These are phyloP conservation scores for Colletotrichum godetiae DNA, from an alignment of 2,329 filamentous ascomycete species.

Conservation along the genomic window DNA sequence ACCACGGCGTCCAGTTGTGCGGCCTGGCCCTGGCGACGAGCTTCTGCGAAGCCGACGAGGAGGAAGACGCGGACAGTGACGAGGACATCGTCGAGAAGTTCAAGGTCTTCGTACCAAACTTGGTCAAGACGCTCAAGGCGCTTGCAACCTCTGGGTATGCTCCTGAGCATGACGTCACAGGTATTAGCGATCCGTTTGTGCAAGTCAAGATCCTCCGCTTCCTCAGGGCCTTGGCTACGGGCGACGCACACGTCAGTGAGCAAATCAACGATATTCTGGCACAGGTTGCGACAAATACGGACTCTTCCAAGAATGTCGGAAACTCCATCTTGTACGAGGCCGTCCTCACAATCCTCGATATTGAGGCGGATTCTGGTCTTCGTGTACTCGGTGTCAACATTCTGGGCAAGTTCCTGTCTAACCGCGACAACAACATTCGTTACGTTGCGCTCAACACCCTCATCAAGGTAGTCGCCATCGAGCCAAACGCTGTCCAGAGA, in stretches of 20 bases:
- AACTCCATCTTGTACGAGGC: constrained; percentile 99
- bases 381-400: constrained; percentile 98
- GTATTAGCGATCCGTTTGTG: constrained; percentile 96
- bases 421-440: constrained; percentile 98
- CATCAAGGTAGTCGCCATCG: constrained; percentile 97
- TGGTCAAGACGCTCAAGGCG: constrained; percentile 92
- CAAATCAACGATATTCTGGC: constrained; percentile 99
- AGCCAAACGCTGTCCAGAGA: constrained; percentile 96
- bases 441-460: constrained; percentile 98
- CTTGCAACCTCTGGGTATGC: constrained; percentile 96
- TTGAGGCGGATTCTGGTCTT: constrained; percentile 95
- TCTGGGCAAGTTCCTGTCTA: constrained; percentile 96
- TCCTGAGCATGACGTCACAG: constrained; percentile 97
- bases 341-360: constrained; percentile 95
- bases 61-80: constrained; percentile 89
- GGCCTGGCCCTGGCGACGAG: constrained; percentile 91
- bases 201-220: constrained; percentile 96
- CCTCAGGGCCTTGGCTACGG: constrained; percentile 85
- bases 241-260: constrained; percentile 89
- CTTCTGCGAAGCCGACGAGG: constrained; percentile 94
- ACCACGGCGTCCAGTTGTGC: constrained; percentile 94
- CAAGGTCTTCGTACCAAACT: constrained; percentile 82
- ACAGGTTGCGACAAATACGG: constrained; percentile 97
- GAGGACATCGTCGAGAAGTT: constrained; percentile 92
- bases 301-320: constrained; percentile 97